Percentiles rank a stretch among this genome's conserved stretches.
Conservation (phyloP, 805 yeast genomes). For the Candida namnaoensis region DNA sequence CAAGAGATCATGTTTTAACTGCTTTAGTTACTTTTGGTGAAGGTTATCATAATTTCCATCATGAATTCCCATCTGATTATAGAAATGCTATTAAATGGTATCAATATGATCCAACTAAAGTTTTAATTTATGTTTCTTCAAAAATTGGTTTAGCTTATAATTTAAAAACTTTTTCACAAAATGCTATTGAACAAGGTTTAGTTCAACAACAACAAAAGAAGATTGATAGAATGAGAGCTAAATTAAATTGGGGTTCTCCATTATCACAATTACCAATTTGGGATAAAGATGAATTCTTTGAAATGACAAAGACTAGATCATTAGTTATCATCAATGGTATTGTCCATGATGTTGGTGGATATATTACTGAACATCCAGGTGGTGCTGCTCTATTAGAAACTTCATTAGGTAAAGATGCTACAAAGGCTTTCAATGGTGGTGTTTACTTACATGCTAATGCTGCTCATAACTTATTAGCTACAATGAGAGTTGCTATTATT, state of each 20-base stretch:
- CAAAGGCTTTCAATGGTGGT: conserved; percentile 79
- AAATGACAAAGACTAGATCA: conserved; percentile 43
- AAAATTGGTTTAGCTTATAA: conserved; percentile 64
- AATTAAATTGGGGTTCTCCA: conserved; percentile 70
- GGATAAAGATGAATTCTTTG: conserved; percentile 53
- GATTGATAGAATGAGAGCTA: conserved; percentile 50
- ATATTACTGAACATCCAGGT: conserved; percentile 77
- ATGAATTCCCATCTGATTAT: conserved; percentile 84
- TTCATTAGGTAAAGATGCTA: conserved; percentile 74
- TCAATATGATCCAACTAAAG: conserved; percentile 80
- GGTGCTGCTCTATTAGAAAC: conserved; percentile 67
- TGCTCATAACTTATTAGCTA: conserved; percentile 74
- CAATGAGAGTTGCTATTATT: conserved; percentile 69
- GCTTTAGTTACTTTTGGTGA: conserved; percentile 84
- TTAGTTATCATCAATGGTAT: conserved; percentile 69
- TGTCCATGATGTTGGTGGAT: conserved; percentile 64
- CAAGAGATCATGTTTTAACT: conserved; percentile 74
- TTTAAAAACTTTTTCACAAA: conserved; percentile 68
- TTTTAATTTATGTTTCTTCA: conserved; percentile 49
- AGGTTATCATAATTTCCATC: conserved; percentile 87
- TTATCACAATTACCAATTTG: conserved; percentile 62
- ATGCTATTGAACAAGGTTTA: conserved; percentile 76
- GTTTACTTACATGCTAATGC: conserved; percentile 82
- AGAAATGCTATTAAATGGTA: conserved; percentile 84
- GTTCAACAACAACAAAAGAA: conserved; percentile 81